Base-by-base conservation (phyloP, 768 basidiomycete species). In the Mycena crocata region DNA sequence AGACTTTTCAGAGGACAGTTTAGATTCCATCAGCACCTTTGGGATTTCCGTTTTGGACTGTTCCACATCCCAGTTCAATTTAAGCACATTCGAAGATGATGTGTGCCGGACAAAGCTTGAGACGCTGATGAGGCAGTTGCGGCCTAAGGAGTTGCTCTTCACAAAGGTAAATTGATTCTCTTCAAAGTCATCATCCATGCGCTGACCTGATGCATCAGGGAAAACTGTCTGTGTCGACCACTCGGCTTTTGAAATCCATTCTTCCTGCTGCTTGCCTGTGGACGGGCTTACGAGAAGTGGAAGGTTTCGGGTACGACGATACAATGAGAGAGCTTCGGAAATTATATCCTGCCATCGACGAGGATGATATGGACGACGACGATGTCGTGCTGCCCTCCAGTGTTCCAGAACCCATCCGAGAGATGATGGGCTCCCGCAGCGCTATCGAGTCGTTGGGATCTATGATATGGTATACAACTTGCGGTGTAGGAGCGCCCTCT, bases 21-120 rank as follows among this genome's bases (percentile, higher is more conserved):
- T 75, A 6, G 82, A 83, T 51, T 73, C 72, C 6, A 77, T 77
- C 19, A 86, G 89, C 57, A 84, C 82, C 26, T 99, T 98, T 72
- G 98, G 98, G 0, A 80, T 98, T 44, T 97, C 94, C 74, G 90
- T 96, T 10, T 79, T 99, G 72, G 98, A 99, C 76, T 96, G 95
- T 64, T 87, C 98, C 4, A 99, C 98, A 0, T 96, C 95, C 48
- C 93, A 97, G 76, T 99, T 99, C 83, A 91, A 95, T 74, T 75
- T 99, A 73, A 93, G 93, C 60, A 84, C 86, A 1, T 98, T 99
- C 76, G 88, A 92, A 63, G 98, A 99, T 71, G 98, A 99, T 75
- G 85, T 94, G 15, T 96, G 93, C 74, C 87, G 95, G 35, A 99
- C 98, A 5, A 92, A 90, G 76, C 79, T 99, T 64, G 98, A 99